Evolutionary conservation across 495 filamentous ascomycete genomes (phyloP).

Genomic region (Penicillium taxi): DNA sequence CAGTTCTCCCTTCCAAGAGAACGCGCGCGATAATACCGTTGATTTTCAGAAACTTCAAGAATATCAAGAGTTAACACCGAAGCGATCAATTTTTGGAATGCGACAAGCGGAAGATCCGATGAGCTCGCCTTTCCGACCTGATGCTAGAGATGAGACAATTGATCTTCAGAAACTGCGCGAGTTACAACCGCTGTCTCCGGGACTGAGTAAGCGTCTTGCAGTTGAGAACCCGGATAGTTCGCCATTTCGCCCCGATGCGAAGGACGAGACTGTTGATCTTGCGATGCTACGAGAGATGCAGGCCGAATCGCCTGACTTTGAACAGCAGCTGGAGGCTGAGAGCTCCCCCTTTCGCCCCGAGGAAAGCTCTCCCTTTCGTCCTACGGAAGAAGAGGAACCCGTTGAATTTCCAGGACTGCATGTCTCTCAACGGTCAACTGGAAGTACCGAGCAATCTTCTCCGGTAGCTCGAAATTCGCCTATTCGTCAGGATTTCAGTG

Average conservation of each 20-base stretch:
- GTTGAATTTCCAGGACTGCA: slow-evolving; percentile 16
- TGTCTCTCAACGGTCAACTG: neutral
- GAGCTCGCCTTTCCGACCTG: slow-evolving; percentile 34
- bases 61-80: slow-evolving; percentile 1
- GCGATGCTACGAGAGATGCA: slow-evolving; percentile 19
- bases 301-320: slow-evolving; percentile 13
- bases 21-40: slow-evolving; percentile 32
- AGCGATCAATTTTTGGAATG: slow-evolving; percentile 1
- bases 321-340: slow-evolving; percentile 9
- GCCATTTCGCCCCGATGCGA: slow-evolving; percentile 25
- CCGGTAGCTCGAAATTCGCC: slow-evolving; percentile 5
- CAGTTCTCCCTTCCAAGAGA: slow-evolving; percentile 35
- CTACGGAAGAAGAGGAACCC: slow-evolving; percentile 22
- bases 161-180: slow-evolving; percentile 23
- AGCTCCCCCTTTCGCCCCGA: slow-evolving; percentile 28
- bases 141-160: slow-evolving; percentile 27
- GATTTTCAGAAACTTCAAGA: slow-evolving; percentile 26
- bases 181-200: slow-evolving; percentile 8
- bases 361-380: slow-evolving; percentile 25
- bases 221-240: slow-evolving; percentile 21
- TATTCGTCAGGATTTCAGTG: slow-evolving; percentile 3
- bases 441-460: neutral
- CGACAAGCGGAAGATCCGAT: slow-evolving; percentile 13
- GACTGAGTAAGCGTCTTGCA: slow-evolving; percentile 11
- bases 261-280: slow-evolving; percentile 28